These are phyloP conservation scores for Pichia sp. DNA, from an alignment of 1,139 yeast species.

Conservation along the genomic window DNA sequence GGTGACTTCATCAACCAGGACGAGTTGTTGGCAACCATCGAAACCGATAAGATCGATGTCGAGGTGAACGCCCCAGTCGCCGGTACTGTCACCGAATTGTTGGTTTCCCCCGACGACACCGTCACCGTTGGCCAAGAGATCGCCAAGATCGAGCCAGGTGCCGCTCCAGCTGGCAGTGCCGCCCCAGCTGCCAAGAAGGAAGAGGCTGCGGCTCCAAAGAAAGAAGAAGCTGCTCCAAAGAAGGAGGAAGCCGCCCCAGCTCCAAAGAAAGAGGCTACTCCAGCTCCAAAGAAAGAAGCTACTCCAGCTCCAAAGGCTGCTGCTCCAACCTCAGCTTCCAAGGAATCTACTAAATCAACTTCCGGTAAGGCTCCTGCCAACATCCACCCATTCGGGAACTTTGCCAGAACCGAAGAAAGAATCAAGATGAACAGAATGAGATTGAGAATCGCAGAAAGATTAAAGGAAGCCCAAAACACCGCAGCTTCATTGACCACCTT, in stretches of 20 bases:
- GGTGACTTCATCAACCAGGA: conserved; percentile 89
- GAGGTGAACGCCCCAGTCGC: conserved; percentile 93
- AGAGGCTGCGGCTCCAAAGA: conserved; percentile 30
- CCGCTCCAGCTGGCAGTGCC: conserved; percentile 67
- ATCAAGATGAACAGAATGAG: conserved; percentile 99
- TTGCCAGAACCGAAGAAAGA: conserved; percentile 82
- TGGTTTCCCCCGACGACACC: conserved; percentile 84
- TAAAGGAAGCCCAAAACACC: conserved; percentile 98
- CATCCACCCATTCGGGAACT: conserved; percentile 50
- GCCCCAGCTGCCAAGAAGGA: conserved; percentile 34
- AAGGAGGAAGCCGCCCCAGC: conserved; percentile 38
- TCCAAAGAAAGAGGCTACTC: conserved; percentile 39
- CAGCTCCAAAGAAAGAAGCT: conserved; percentile 34
- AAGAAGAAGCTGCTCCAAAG: conserved; percentile 34
- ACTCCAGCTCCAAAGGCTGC: conserved; percentile 19
- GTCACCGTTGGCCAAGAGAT: conserved; percentile 96
- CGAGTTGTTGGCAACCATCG: conserved; percentile 94
- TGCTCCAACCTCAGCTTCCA: conserved; percentile 29
- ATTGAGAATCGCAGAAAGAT: conserved; percentile 97
- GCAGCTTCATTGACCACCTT: conserved; percentile 98
- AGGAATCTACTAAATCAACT: conserved; percentile 27
- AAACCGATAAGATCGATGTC: conserved; percentile 96
- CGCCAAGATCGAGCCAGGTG: conserved; percentile 87
- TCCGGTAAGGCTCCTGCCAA: conserved; percentile 34
- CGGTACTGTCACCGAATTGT: conserved; percentile 83